Evolutionary conservation across 2,329 filamentous ascomycete genomes (phyloP).

Genomic region (Arthrobotrys sphaeroides): DNA sequence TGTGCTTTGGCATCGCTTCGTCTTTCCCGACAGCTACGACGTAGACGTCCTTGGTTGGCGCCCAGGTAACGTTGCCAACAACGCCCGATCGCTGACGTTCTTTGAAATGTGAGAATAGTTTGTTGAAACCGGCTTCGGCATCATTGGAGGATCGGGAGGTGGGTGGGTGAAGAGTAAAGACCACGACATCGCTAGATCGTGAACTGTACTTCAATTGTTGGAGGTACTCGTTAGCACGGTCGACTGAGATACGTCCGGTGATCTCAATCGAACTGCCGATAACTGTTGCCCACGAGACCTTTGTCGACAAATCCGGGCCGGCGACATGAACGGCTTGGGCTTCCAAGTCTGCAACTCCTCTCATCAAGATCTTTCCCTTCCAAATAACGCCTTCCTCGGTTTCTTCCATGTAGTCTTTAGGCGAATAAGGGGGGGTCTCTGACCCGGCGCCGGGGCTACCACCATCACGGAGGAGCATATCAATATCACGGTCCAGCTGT

Average conservation of each 20-base stretch:
- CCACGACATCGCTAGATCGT: conserved; percentile 79
- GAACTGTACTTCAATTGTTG: conserved; percentile 84
- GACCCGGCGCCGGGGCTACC: conserved; percentile 68
- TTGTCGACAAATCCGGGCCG: conserved; percentile 77
- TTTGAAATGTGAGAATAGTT: conserved; percentile 87
- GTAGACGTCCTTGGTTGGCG: conserved; percentile 88
- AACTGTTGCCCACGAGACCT: conserved; percentile 77
- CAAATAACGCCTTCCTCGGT: conserved; percentile 78
- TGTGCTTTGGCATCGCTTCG: conserved; percentile 72
- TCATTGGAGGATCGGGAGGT: conserved; percentile 66
- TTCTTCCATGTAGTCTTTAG: conserved; percentile 71
- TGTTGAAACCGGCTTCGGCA: conserved; percentile 73
- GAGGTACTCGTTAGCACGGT: conserved; percentile 88
- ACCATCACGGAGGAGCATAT: conserved; percentile 84
- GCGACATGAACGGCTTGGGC: conserved; percentile 84
- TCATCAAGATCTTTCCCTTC: conserved; percentile 80
- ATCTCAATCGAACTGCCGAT: conserved; percentile 76
- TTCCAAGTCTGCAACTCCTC: conserved; percentile 76
- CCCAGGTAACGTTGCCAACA: conserved; percentile 76
- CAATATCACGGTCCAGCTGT: conserved; percentile 85
- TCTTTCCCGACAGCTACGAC: conserved; percentile 84
- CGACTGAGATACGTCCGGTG: conserved; percentile 80
- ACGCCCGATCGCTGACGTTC: conserved; percentile 86
- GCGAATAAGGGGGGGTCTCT: conserved; percentile 82
- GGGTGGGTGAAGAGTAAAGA: conserved; percentile 74